Conservation (phyloP, 192 early-diverging fungal species). For the Podila verticillata region DNA sequence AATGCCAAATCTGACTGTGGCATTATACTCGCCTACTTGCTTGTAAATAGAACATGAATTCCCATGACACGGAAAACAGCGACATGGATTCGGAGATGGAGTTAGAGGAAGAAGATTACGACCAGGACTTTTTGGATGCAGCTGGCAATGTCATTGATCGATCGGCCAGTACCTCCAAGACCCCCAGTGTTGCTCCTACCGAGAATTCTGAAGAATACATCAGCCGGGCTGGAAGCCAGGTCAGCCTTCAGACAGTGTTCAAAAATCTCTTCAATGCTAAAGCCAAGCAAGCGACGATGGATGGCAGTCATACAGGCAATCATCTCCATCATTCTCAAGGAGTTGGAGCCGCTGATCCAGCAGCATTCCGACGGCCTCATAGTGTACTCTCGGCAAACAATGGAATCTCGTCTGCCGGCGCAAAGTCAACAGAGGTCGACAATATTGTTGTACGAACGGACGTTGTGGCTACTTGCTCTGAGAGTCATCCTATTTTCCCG, state of each 20-base stretch:
- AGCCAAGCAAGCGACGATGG: background rate
- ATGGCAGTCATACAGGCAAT: background rate
- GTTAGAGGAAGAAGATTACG: conserved; percentile 28
- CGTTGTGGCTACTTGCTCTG: conserved; percentile 54
- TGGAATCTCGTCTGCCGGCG: background rate
- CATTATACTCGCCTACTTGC: too few relatives aligned
- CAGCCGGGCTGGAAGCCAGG: conserved; percentile 27
- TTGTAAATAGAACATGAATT: conserved; percentile 11
- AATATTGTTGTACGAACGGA: conserved; percentile 44
- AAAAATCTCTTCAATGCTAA: conserved; percentile 36
- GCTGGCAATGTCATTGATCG: conserved; percentile 42
- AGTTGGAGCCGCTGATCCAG: conserved; percentile 22
- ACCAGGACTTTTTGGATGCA: conserved; percentile 41
- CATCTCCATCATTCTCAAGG: conserved; percentile 17
- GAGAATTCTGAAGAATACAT: conserved; percentile 30
- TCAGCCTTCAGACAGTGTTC: conserved; percentile 35
- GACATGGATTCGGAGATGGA: conserved; percentile 52
- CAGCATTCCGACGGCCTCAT: conserved; percentile 33
- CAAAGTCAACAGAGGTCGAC: conserved; percentile 24
- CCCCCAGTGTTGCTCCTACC: conserved; percentile 27
- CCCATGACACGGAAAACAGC: conserved; percentile 25
- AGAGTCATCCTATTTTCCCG: conserved; percentile 57
- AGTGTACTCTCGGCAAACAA: background rate
- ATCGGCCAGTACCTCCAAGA: conserved; percentile 18
- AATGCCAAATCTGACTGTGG: too few relatives aligned